Evolutionary conservation across 768 basidiomycete species (phyloP), one percentile per base, ranked within the genome.

Genomic region (Mycena indigotica): DNA sequence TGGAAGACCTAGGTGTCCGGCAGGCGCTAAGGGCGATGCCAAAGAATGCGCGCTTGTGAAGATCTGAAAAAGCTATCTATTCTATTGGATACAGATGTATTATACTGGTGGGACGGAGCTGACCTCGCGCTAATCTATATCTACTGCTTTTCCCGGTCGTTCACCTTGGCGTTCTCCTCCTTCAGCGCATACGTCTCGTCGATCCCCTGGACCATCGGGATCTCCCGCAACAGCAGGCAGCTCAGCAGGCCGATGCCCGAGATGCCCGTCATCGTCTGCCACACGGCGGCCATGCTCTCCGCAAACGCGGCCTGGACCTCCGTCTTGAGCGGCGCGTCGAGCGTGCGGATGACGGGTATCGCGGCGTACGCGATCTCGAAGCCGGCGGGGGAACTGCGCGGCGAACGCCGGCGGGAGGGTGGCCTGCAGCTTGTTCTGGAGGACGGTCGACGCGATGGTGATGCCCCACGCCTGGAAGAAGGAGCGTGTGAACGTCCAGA

Each of bases 1-100:
- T 44, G 41, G 41, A 44, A 8, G 85, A 85, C 63, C 71, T 86
- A 3, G 84, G 85, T 28, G 83, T 85, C 2, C 76, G 84, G 30
- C 84, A 84, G 68, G 84, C 84, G 17, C 73, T 84, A 61, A 75
- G 80, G 35, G 69, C 72, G 29, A 85, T 86, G 78, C 84, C 84
- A 2, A 75, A 72, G 67, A 44, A 44, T 44, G 41, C 41, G 41
- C 15, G 41, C 15, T 44, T 44, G 41, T n/a, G n/a, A n/a, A n/a
- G n/a, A n/a, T n/a, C n/a, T n/a, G n/a, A n/a, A n/a, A n/a, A n/a
- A n/a, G n/a, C n/a, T n/a, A n/a, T n/a, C n/a, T n/a, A n/a, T n/a
- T n/a, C n/a, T n/a, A n/a, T n/a, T n/a, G n/a, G n/a, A n/a, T n/a
- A n/a, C n/a, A n/a, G n/a, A n/a, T n/a, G n/a, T n/a, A n/a, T n/a